A percentile compares a stretch with the other conserved stretches of the same genome.
Evolutionary conservation across 768 basidiomycete genomes (phyloP).

Genomic region (Macrolepiota dolichaula): DNA sequence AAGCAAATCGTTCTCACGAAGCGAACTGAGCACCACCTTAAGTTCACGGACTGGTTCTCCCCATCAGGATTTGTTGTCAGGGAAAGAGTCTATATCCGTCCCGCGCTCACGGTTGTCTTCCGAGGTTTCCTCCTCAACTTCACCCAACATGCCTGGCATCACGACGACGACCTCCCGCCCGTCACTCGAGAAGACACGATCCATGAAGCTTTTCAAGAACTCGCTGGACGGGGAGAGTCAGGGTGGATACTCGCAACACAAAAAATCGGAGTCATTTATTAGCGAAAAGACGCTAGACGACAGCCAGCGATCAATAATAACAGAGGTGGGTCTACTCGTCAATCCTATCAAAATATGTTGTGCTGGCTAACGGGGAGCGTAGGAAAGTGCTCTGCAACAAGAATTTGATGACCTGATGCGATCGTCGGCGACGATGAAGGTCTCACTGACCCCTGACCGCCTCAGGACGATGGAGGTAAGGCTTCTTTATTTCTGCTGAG

Average conservation of each 20-base stretch:
- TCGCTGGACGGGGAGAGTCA: conserved; percentile 37
- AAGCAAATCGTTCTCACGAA: conserved; percentile 66
- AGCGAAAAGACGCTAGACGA: conserved; percentile 46
- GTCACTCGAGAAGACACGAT: conserved; percentile 63
- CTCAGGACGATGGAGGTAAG: conserved; percentile 91
- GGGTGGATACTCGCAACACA: conserved; percentile 36
- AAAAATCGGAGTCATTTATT: conserved; percentile 49
- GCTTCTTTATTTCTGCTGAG: conserved; percentile 28
- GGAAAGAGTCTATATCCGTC: conserved; percentile 27
- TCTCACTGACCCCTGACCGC: conserved; percentile 92
- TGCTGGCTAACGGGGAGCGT: conserved; percentile 15
- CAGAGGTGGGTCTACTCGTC: conserved; percentile 24
- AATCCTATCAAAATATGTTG: conserved; percentile 9
- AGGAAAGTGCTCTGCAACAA: conserved; percentile 60
- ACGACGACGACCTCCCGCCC: conserved; percentile 38
- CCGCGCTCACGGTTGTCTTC: conserved; percentile 35
- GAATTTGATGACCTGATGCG: conserved; percentile 95
- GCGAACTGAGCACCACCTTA: conserved; percentile 36
- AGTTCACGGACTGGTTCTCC: conserved; percentile 45
- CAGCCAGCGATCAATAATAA: conserved; percentile 24
- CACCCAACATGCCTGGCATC: conserved; percentile 18
- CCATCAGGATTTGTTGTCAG: conserved; percentile 35
- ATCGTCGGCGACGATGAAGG: conserved; percentile 88
- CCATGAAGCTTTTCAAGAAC: conserved; percentile 55
- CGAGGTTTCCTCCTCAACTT: conserved; percentile 30